These are phyloP conservation scores for Eucalyptus globulus DNA, from an alignment of 345 rosid genomes.

Conservation along the genomic window DNA sequence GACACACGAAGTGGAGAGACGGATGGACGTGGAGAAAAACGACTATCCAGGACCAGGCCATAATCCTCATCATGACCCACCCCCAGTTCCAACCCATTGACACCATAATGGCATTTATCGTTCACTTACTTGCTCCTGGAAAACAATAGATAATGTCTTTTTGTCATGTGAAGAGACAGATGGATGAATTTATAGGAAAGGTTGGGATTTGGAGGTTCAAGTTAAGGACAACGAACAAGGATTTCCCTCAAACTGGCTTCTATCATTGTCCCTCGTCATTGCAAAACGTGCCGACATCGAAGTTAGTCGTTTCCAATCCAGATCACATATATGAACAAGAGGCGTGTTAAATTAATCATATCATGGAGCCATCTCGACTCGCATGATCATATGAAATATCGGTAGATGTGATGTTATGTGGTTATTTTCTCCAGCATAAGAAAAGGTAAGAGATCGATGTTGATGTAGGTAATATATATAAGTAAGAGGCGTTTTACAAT, in stretches of 20 bases:
- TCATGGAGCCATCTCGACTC: background rate
- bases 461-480: background rate
- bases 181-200: background rate
- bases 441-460: background rate
- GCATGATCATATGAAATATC: background rate
- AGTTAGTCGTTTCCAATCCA: background rate
- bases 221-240: no score
- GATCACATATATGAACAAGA: background rate
- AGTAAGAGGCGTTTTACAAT: background rate
- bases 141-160: background rate
- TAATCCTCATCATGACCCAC: conserved; percentile 39
- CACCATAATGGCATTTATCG: background rate
- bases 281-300: background rate
- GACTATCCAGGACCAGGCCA: conserved; percentile 67
- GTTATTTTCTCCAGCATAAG: background rate
- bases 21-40: conserved; percentile 37
- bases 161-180: background rate
- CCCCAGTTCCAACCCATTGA: conserved; percentile 13
- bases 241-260: background rate
- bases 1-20: conserved; percentile 4
- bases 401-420: background rate
- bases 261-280: background rate
- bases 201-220: no score
- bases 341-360: background rate
- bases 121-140: background rate